phyloP scores from a whole-genome alignment of 768 basidiomycete genomes.

The Boletus subcaerulescens region DNA sequence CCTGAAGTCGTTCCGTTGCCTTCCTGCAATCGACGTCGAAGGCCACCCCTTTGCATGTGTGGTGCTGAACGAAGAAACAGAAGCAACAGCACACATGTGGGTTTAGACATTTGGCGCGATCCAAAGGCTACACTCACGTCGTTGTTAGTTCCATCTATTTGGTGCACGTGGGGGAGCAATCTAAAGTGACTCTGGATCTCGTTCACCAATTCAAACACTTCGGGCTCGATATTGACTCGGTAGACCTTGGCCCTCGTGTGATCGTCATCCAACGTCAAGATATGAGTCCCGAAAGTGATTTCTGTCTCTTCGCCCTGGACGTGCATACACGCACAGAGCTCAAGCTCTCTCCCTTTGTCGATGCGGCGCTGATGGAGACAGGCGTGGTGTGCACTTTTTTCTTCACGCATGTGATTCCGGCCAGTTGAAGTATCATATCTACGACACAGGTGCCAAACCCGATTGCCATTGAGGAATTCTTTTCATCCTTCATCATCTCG shows the following conservation, averaged over 20 bases:
- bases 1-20: slow-evolving; percentile 3
- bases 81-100: neutral
- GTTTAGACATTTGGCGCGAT: neutral
- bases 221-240: neutral
- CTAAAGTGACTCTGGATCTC: slow-evolving; percentile 6
- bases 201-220: slow-evolving; percentile 12
- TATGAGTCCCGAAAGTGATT: neutral
- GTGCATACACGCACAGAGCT: neutral
- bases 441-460: neutral
- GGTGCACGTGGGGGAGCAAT: neutral
- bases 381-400: neutral
- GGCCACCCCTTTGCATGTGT: slow-evolving; percentile 17
- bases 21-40: slow-evolving; percentile 9
- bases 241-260: neutral
- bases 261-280: neutral
- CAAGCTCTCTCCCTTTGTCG: neutral
- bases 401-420: neutral
- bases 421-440: neutral
- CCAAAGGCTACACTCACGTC: neutral
- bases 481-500: slow-evolving; percentile 2
- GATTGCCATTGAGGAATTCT: neutral
- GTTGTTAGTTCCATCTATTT: slow-evolving; percentile 6
- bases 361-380: neutral
- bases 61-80: slow-evolving; percentile 4
- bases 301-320: neutral